Conservation (phyloP, 345 rosid species). For the Melastoma malabathricum region DNA sequence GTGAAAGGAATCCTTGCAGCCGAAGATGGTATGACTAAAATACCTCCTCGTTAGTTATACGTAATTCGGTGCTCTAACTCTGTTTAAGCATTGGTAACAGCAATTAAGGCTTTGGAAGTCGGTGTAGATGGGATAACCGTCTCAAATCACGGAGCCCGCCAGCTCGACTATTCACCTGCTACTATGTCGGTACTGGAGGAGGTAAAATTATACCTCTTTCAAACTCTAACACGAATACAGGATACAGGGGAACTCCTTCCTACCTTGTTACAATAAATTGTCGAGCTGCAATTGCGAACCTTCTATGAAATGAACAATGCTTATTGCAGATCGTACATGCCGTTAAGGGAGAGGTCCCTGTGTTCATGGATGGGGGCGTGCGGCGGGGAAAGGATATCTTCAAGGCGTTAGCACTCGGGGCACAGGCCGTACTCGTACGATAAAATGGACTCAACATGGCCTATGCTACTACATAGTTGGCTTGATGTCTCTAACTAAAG, state of each 20-base stretch:
- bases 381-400: slow-evolving; percentile 77
- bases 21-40: slow-evolving; percentile 56
- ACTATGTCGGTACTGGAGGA: slow-evolving; percentile 57
- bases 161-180: slow-evolving; percentile 60
- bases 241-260: too few species aligned
- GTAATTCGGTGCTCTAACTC: neutral
- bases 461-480: neutral
- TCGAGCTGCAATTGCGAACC: neutral
- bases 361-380: slow-evolving; percentile 76
- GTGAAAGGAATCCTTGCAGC: slow-evolving; percentile 66
- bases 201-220: slow-evolving; percentile 3
- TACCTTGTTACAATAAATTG: too few species aligned
- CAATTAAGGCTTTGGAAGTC: slow-evolving; percentile 52
- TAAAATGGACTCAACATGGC: slow-evolving; percentile 5
- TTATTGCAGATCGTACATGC: slow-evolving; percentile 57
- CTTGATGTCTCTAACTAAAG: neutral
- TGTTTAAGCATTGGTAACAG: slow-evolving; percentile 18
- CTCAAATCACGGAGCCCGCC: slow-evolving; percentile 80
- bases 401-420: slow-evolving; percentile 89
- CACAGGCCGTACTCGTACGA: slow-evolving; percentile 79
- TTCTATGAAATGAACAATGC: neutral
- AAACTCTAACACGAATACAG: neutral
- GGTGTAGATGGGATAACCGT: slow-evolving; percentile 61
- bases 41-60: neutral
- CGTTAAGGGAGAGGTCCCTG: slow-evolving; percentile 60